Evolutionary conservation across 208 protist species (phyloP), one percentile per base, ranked within the genome.

Genomic region (Angomonas deanei): DNA sequence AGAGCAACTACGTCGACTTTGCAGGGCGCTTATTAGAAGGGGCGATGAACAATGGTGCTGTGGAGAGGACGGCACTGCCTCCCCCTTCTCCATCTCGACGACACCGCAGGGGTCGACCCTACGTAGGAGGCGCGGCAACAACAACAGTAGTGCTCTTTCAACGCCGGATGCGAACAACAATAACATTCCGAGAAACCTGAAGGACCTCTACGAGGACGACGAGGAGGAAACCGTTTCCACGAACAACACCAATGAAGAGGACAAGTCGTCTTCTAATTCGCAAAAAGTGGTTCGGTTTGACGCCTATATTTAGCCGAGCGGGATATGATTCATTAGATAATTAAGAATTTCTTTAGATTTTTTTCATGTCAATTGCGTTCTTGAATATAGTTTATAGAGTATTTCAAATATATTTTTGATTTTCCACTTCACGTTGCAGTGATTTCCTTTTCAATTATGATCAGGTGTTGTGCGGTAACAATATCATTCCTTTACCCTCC

Each of bases 11-110:
- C 34, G 5, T 5, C 34, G 34, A 13, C 15, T n/a, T 15, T 15
- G 27, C 3, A 1, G 28, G 15, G 31, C 17, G 54, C n/a, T n/a
- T n/a, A n/a, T n/a, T n/a, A n/a, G n/a, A n/a, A n/a, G n/a, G n/a
- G n/a, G n/a, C n/a, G n/a, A n/a, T n/a, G n/a, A n/a, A n/a, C n/a
- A n/a, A n/a, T n/a, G n/a, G n/a, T n/a, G n/a, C n/a, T n/a, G n/a
- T 71, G 11, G 78, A 72, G n/a, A 82, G 75, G 8, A 75, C 74
- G 10, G 74, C 21, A 48, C 34, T 5, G 31, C 28, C n/a, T 11
- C n/a, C 13, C 42, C 8, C 42, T 50, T 13, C 42, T 10, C 42
- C 42, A n/a, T 4, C 42, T 10, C 8, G 11, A 42, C 15, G 15
- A 8, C 36, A 42, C 11, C 36, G 36, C 11, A 42, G 36, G 36